phyloP scores from a whole-genome alignment of 208 protist genomes.

The Phytomonas serpens region DNA sequence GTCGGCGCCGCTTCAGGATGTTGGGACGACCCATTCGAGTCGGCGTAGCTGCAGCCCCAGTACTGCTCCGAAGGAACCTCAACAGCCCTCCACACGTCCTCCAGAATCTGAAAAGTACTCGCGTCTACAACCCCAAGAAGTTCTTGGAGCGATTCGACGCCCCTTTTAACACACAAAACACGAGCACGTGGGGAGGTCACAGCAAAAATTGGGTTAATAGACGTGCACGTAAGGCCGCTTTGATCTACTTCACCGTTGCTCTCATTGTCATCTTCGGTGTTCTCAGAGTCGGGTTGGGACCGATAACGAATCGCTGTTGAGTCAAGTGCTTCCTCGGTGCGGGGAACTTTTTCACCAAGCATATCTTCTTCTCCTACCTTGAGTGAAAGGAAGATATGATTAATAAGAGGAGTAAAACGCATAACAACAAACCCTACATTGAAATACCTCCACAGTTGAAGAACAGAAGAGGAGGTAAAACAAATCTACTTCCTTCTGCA shows the following conservation, averaged over 20 bases:
- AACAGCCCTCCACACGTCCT: constrained; percentile 32
- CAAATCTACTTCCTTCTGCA: not conserved
- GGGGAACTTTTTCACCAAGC: not conserved
- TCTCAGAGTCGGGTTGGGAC: not conserved
- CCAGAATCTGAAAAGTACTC: constrained; percentile 19
- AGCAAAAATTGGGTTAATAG: constrained; percentile 62
- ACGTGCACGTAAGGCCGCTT: not conserved
- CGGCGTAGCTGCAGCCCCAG: constrained; percentile 34
- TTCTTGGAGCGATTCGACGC: constrained; percentile 11
- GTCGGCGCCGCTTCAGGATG: not conserved
- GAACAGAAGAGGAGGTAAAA: not conserved
- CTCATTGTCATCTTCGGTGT: constrained; percentile 9
- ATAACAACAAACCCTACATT: constrained; percentile 7
- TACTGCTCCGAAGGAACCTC: constrained; percentile 57
- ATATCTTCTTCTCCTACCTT: not conserved
- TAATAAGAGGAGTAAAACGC: not conserved
- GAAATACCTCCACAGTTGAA: not conserved
- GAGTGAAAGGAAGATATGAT: not conserved
- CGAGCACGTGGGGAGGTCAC: constrained; percentile 47
- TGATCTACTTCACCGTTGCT: constrained; percentile 4
- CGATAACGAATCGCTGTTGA: not conserved
- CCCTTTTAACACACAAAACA: constrained; percentile 22
- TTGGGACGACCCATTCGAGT: not conserved
- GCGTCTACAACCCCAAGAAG: constrained; percentile 28
- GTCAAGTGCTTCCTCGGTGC: not conserved